Percentiles rank a stretch among this genome's conserved stretches.
These are phyloP conservation scores for Pochonia chlamydosporia DNA, from an alignment of 2,329 filamentous ascomycete genomes.

Conservation along the genomic window DNA sequence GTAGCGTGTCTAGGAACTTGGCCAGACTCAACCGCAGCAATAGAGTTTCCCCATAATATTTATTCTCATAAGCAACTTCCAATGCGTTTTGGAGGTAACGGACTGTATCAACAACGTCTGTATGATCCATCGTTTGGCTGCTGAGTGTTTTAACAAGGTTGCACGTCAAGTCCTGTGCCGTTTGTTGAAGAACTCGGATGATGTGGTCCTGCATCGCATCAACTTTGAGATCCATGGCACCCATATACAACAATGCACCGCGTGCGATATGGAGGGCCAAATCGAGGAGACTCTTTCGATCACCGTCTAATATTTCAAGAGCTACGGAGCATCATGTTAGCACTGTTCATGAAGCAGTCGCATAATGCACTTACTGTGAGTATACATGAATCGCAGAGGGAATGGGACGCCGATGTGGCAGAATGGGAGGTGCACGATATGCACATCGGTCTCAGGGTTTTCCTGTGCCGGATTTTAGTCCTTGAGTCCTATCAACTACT, in stretches of 20 bases:
- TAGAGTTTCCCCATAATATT: slow-evolving; percentile 18
- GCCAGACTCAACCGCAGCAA: slow-evolving; percentile 26
- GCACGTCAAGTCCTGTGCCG: slow-evolving; percentile 16
- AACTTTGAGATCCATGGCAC: slow-evolving; percentile 23
- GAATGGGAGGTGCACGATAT: slow-evolving; percentile 18
- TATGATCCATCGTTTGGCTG: slow-evolving; percentile 11
- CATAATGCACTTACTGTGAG: slow-evolving; percentile 20
- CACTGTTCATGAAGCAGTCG: background rate
- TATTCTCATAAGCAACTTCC: slow-evolving; percentile 20
- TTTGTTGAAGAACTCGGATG: slow-evolving; percentile 20
- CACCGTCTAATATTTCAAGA: slow-evolving; percentile 17
- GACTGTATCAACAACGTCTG: slow-evolving; percentile 16
- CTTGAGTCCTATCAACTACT: too few species aligned
- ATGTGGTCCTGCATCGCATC: slow-evolving; percentile 20
- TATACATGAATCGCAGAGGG: slow-evolving; percentile 30
- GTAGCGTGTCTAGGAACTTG: slow-evolving; percentile 20
- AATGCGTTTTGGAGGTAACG: slow-evolving; percentile 23
- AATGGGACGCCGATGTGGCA: slow-evolving; percentile 21
- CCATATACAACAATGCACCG: slow-evolving; percentile 26
- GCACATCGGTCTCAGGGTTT: slow-evolving; percentile 19
- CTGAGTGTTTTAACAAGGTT: slow-evolving; percentile 13
- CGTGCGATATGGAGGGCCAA: slow-evolving; percentile 24
- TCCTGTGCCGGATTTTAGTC: too few species aligned
- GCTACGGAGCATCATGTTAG: background rate
- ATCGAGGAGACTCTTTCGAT: slow-evolving; percentile 17